A percentile compares a stretch with the other conserved stretches of the same genome.
Conservation (phyloP, 306 rosid species). For the Quillaja saponaria region DNA sequence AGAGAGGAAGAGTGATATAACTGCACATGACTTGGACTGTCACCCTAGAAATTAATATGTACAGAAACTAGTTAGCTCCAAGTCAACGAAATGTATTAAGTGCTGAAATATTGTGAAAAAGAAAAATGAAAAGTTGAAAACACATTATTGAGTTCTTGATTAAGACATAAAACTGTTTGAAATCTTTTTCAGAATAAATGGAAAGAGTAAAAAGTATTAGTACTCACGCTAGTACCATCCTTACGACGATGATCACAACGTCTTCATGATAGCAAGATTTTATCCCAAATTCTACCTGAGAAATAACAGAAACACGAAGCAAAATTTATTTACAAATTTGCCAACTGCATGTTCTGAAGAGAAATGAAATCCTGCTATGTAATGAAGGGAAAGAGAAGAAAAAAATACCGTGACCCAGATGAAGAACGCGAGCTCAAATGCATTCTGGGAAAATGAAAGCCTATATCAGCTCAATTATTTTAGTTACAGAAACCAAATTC, state of each 20-base stretch:
- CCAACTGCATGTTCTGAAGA: no score
- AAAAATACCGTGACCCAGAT: slow-evolving; percentile 58
- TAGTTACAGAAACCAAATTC: no score
- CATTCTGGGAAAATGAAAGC: slow-evolving; percentile 36
- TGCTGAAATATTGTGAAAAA: no score
- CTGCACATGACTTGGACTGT: slow-evolving; percentile 64
- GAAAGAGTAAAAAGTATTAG: background rate
- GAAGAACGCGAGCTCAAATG: slow-evolving; percentile 63
- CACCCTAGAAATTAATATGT: slow-evolving; percentile 47
- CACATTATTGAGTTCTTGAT: no score
- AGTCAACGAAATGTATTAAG: no score
- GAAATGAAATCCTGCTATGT: no score
- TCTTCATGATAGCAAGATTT: slow-evolving; percentile 60
- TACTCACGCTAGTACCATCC: slow-evolving; percentile 58
- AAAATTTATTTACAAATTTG: background rate
- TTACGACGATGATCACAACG: slow-evolving; percentile 27
- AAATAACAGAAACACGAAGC: background rate
- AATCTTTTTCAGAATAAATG: no score
- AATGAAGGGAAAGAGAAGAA: background rate
- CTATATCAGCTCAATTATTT: no score
- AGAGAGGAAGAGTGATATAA: slow-evolving; percentile 62
- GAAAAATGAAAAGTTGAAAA: no score
- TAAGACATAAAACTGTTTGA: no score
- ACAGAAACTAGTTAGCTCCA: background rate
- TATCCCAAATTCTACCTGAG: slow-evolving; percentile 54